These are phyloP conservation scores for Graphium sp. DNA, from an alignment of 2,329 filamentous ascomycete species.

Conservation along the genomic window DNA sequence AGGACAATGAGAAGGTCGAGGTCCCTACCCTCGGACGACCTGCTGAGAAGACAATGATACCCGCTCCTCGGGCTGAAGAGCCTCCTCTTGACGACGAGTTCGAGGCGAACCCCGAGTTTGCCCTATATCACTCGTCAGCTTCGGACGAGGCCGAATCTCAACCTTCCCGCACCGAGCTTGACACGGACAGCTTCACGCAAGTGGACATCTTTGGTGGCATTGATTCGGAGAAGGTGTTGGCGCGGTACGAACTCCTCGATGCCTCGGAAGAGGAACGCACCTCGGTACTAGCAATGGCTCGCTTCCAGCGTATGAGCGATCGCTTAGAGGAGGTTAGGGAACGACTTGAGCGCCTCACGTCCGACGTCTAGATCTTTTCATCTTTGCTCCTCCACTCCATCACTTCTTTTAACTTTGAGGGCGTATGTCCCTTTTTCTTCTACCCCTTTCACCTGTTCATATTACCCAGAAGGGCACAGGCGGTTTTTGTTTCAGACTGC, in stretches of 20 bases:
- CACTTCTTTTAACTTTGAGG: neutral
- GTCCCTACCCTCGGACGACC: conserved; percentile 33
- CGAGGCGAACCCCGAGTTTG: conserved; percentile 45
- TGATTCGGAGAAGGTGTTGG: conserved; percentile 44
- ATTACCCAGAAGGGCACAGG: too few species aligned
- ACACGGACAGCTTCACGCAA: conserved; percentile 21
- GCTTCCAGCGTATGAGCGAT: conserved; percentile 29
- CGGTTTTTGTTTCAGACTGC: too few species aligned
- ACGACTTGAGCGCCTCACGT: neutral
- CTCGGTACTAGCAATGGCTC: conserved; percentile 26
- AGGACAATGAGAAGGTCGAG: conserved; percentile 38
- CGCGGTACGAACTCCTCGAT: conserved; percentile 48
- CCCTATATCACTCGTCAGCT: conserved; percentile 35
- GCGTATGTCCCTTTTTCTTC: neutral
- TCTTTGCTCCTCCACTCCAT: neutral
- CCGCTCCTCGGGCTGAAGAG: conserved; percentile 11
- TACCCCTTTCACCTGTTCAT: conserved; percentile 1
- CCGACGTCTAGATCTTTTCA: neutral
- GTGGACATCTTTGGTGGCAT: conserved; percentile 34
- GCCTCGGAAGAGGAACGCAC: conserved; percentile 28
- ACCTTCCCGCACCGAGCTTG: conserved; percentile 18
- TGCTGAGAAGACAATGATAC: conserved; percentile 15
- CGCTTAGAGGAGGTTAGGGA: conserved; percentile 6
- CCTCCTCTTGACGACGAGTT: conserved; percentile 33
- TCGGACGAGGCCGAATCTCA: conserved; percentile 10